Evolutionary conservation across 2,329 filamentous ascomycete species (phyloP).

Genomic region (Pseudogymnoascus destructans): DNA sequence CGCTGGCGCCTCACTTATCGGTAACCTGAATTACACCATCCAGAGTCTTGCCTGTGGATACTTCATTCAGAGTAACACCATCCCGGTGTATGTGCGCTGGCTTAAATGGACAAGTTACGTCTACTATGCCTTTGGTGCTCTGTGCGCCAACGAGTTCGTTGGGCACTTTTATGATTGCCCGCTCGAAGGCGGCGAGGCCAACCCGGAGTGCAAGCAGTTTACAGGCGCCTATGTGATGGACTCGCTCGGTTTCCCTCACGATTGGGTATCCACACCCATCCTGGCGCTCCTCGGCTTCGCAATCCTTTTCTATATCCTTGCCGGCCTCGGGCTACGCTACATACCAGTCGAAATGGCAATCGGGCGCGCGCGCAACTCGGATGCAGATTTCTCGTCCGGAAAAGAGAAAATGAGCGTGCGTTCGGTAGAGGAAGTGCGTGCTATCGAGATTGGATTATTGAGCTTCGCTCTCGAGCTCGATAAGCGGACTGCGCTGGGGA

Average conservation of each 20-base stretch:
- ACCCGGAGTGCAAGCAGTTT: conserved; percentile 55
- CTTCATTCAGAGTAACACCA: conserved; percentile 60
- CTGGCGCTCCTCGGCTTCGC: conserved; percentile 48
- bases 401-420: conserved; percentile 54
- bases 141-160: conserved; percentile 60
- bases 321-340: conserved; percentile 49
- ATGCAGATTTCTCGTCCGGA: conserved; percentile 51
- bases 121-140: conserved; percentile 58
- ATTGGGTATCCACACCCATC: conserved; percentile 58
- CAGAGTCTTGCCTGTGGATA: conserved; percentile 66
- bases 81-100: conserved; percentile 69
- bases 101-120: conserved; percentile 54
- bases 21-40: conserved; percentile 58
- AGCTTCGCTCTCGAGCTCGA: conserved; percentile 51
- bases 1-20: conserved; percentile 56
- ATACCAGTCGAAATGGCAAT: conserved; percentile 57
- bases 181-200: conserved; percentile 41
- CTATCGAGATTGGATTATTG: conserved; percentile 52
- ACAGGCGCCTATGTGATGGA: conserved; percentile 57
- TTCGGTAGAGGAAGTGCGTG: conserved; percentile 40
- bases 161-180: conserved; percentile 64
- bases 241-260: conserved; percentile 50
- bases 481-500: conserved; percentile 42
- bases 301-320: conserved; percentile 47
- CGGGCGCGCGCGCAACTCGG: conserved; percentile 43